Evolutionary conservation across 192 early-diverging fungal species (phyloP).

Genomic region (Coemansia sp.): DNA sequence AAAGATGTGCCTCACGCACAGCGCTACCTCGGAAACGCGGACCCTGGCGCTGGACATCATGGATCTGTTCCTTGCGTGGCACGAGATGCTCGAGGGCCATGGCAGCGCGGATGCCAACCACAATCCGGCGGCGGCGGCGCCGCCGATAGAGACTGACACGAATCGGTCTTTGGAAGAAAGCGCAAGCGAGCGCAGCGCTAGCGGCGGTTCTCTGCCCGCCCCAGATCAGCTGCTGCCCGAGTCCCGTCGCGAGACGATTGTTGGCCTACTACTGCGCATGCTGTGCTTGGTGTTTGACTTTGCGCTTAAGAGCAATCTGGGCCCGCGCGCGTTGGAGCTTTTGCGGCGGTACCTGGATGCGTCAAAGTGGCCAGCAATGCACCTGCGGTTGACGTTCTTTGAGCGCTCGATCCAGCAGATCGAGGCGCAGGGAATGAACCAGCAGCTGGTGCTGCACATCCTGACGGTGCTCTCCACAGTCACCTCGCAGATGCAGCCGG

Average conservation of each 20-base stretch:
- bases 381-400: constrained; percentile 49
- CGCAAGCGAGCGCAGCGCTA: background rate
- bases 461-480: constrained; percentile 43
- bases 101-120: background rate
- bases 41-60: constrained; percentile 85
- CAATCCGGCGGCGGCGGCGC: background rate
- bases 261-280: constrained; percentile 47
- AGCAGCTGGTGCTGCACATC: constrained; percentile 51
- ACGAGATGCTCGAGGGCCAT: constrained; percentile 62
- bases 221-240: constrained; percentile 34
- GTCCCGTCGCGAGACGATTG: constrained; percentile 42
- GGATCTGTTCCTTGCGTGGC: constrained; percentile 90
- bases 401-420: constrained; percentile 52
- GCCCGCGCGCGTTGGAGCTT: constrained; percentile 35
- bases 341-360: constrained; percentile 41
- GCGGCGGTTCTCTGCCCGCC: background rate
- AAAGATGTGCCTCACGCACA: constrained; percentile 83
- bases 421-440: constrained; percentile 47
- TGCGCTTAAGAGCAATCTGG: constrained; percentile 42
- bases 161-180: background rate
- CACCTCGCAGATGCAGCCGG: constrained; percentile 45
- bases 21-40: constrained; percentile 81
- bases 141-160: background rate
- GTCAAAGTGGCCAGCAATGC: constrained; percentile 37
- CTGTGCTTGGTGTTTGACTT: constrained; percentile 51